Percentiles rank a stretch among this genome's conserved stretches.
Conservation (phyloP, 148 eudicot genomes). For the Camellia sinensis region DNA sequence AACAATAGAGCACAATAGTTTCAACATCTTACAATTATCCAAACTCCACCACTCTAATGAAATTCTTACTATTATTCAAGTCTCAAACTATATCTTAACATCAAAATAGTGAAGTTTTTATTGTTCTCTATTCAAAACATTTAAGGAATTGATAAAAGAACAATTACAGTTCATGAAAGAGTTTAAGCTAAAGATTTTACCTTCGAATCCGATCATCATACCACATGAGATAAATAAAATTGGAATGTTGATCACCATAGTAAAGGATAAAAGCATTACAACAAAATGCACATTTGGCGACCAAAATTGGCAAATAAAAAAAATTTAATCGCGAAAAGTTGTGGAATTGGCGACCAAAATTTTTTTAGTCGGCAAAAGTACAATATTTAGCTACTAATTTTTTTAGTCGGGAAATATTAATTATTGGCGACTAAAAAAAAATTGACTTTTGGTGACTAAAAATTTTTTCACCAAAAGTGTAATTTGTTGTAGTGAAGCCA, state of each 20-base stretch:
- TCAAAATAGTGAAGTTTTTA: neutral
- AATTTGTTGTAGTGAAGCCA: too few species aligned
- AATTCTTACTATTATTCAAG: neutral
- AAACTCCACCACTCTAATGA: neutral
- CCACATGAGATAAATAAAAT: slow-evolving; percentile 64
- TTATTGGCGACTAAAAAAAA: too few species aligned
- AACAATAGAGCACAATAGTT: neutral
- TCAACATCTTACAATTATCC: neutral
- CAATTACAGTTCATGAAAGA: neutral
- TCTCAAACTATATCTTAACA: neutral
- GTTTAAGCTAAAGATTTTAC: slow-evolving; percentile 33
- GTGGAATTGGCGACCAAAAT: too few species aligned
- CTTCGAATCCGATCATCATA: slow-evolving; percentile 79
- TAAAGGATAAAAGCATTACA: slow-evolving; percentile 72
- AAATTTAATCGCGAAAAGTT: too few species aligned
- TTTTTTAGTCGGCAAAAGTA: too few species aligned
- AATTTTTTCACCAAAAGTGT: too few species aligned
- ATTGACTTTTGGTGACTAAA: too few species aligned
- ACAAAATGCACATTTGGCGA: too few species aligned
- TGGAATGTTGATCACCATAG: slow-evolving; percentile 74
- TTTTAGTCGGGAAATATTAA: too few species aligned
- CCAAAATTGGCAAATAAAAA: too few species aligned
- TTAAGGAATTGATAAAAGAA: neutral
- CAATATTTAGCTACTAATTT: too few species aligned
- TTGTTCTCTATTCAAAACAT: neutral